Evolutionary conservation across 768 basidiomycete genomes (phyloP), one percentile per base, ranked within the genome.

Genomic region (Mycena vulgaris): DNA sequence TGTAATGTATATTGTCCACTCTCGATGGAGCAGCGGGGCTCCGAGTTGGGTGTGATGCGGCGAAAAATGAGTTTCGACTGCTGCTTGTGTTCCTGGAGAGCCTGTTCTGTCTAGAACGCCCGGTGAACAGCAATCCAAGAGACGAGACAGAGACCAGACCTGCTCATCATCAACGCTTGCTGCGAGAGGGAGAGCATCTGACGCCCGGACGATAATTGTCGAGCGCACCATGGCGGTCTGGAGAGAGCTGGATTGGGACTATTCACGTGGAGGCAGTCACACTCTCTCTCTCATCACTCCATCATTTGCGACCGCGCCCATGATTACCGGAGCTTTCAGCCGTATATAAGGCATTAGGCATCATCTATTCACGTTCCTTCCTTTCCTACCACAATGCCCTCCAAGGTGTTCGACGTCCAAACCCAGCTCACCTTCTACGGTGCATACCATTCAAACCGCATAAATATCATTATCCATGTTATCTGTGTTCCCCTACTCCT

Each of bases 101-200:
- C 88, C 78, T 94, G 93, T 81, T 99, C 97, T 73, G 95, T 98
- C 97, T 99, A 72, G 51, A 77, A 67, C 19, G 61, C 67, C 70
- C 56, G 47, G 57, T 55, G 52, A 68, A 45, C 55, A 25, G n/a
- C 30, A 55, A 58, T 66, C 31, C 53, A 25, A 49, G 51, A 49
- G 72, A 58, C 70, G 71, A 71, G 75, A 73, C 68, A 73, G 63
- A 48, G 27, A 53, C 48, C 53, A 51, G 48, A 97, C 97, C 87
- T 95, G 92, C 80, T 99, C 97, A 78, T 99, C 98, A 78, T 99
- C 98, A 16, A 98, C 98, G 73, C 94, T 97, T 1, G 97, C 96
- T 17, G 97, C 96, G 17, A 98, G 87, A 19, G 97, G 97, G 25
- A 98, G 87, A 28, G 93, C 94, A 80, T 96, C 95, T 13, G 89